These are phyloP conservation scores for Entonaema liquescens DNA, from an alignment of 495 filamentous ascomycete species.

Conservation along the genomic window DNA sequence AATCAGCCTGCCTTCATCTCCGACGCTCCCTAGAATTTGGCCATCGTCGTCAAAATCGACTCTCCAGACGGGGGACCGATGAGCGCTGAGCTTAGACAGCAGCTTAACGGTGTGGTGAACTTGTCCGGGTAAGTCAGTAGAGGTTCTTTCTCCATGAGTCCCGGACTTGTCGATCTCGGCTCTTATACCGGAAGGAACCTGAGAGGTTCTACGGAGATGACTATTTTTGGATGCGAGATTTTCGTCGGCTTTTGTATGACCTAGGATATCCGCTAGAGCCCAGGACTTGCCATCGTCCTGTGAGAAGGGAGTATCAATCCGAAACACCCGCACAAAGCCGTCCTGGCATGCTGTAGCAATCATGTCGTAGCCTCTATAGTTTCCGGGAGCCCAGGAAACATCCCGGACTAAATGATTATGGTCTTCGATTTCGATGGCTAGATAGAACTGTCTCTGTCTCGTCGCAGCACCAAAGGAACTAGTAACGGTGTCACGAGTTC, in stretches of 20 bases:
- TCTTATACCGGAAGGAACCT: slow-evolving; percentile 62
- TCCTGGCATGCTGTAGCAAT: slow-evolving; percentile 94
- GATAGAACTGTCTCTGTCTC: slow-evolving; percentile 72
- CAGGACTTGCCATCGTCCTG: slow-evolving; percentile 45
- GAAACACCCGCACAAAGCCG: slow-evolving; percentile 84
- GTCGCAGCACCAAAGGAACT: slow-evolving; percentile 60
- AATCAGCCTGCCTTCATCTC: slow-evolving; percentile 68
- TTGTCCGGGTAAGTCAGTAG: slow-evolving; percentile 52
- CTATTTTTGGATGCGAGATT: slow-evolving; percentile 22
- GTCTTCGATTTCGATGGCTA: slow-evolving; percentile 74
- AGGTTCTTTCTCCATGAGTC: slow-evolving; percentile 46
- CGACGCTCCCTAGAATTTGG: slow-evolving; percentile 65
- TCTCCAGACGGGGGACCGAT: slow-evolving; percentile 67
- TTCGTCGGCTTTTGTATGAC: slow-evolving; percentile 33
- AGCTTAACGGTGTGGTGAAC: slow-evolving; percentile 57
- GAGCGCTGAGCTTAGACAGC: slow-evolving; percentile 62
- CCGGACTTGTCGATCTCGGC: slow-evolving; percentile 66
- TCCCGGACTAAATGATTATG: slow-evolving; percentile 85
- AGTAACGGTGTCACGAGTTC: slow-evolving; percentile 69
- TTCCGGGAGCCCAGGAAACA: slow-evolving; percentile 90
- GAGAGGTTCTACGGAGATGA: slow-evolving; percentile 37
- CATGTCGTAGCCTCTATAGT: slow-evolving; percentile 84
- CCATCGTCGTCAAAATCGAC: slow-evolving; percentile 70
- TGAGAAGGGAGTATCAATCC: slow-evolving; percentile 69
- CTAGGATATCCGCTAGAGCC: slow-evolving; percentile 45